Percentiles rank a stretch among this genome's conserved stretches.
These are phyloP conservation scores for Monosporascus sp. DNA, from an alignment of 2,329 filamentous ascomycete genomes.

Conservation along the genomic window DNA sequence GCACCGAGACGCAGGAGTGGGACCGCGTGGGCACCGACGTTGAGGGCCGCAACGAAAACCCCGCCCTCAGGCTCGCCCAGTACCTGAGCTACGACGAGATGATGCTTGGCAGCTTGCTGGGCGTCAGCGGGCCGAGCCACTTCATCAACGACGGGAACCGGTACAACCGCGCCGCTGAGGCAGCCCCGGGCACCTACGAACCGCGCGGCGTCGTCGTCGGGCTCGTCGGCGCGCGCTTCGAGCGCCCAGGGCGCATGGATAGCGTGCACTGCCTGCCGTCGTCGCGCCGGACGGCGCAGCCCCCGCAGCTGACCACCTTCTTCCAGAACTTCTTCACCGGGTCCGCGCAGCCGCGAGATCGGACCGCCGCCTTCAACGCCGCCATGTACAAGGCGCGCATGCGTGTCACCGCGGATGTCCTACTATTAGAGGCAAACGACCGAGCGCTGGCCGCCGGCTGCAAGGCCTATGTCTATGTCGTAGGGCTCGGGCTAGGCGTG, in stretches of 20 bases:
- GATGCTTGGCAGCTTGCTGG: conserved; percentile 26
- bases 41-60: conserved; percentile 7
- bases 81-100: conserved; percentile 31
- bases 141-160: conserved; percentile 27
- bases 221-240: conserved; percentile 27
- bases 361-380: conserved; percentile 12
- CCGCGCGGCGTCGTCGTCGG: conserved; percentile 25
- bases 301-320: conserved; percentile 14
- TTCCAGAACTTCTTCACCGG: conserved; percentile 19
- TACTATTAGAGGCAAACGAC: conserved; percentile 24
- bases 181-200: conserved; percentile 14
- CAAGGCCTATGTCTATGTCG: conserved; percentile 25
- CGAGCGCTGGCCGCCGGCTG: conserved; percentile 13
- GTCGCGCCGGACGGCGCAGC: conserved; percentile 5
- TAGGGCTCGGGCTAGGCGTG: conserved; percentile 27
- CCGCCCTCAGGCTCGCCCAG: conserved; percentile 12
- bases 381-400: conserved; percentile 22
- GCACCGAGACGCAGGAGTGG: conserved; percentile 14
- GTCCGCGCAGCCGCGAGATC: neutral
- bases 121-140: conserved; percentile 23
- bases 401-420: conserved; percentile 17
- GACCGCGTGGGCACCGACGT: conserved; percentile 20
- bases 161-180: conserved; percentile 11
- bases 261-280: conserved; percentile 7
- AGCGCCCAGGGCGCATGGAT: conserved; percentile 25